phyloP scores from a whole-genome alignment of 306 rosid species.

The Lithocarpus polystachyus region DNA sequence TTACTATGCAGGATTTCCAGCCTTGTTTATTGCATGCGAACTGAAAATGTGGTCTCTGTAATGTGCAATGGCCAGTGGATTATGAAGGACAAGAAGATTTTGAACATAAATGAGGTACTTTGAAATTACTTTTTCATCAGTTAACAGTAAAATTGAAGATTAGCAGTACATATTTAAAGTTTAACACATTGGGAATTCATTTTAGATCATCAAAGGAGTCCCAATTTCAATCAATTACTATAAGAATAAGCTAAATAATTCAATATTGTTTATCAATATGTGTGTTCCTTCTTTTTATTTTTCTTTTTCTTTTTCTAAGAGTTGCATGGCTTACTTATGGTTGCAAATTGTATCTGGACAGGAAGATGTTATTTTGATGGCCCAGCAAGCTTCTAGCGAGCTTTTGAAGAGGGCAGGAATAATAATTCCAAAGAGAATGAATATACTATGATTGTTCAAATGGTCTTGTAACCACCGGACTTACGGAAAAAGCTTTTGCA shows the following conservation, averaged over 20 bases:
- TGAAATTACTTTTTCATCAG: slow-evolving; percentile 3
- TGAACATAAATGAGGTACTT: slow-evolving; percentile 65
- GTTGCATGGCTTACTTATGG: slow-evolving; percentile 6
- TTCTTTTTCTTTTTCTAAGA: neutral
- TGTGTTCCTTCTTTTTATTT: neutral
- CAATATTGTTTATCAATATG: neutral
- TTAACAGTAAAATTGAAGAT: neutral
- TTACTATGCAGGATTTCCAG: slow-evolving; percentile 66
- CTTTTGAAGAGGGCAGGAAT: slow-evolving; percentile 74
- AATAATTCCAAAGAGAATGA: slow-evolving; percentile 62
- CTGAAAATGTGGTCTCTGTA: slow-evolving; percentile 69
- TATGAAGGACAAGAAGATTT: slow-evolving; percentile 77
- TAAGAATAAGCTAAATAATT: neutral
- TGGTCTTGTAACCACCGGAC: neutral
- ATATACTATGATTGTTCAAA: slow-evolving; percentile 37
- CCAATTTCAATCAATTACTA: neutral
- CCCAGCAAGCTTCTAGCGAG: slow-evolving; percentile 57
- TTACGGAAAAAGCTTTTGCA: neutral
- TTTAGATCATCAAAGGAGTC: neutral
- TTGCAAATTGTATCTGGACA: slow-evolving; percentile 26
- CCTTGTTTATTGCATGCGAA: slow-evolving; percentile 79
- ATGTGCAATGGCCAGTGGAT: slow-evolving; percentile 92
- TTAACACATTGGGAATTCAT: neutral
- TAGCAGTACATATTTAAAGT: neutral
- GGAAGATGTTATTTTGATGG: slow-evolving; percentile 60